Evolutionary conservation across 805 yeast species (phyloP).

Genomic region (Grigorovia humatica): DNA sequence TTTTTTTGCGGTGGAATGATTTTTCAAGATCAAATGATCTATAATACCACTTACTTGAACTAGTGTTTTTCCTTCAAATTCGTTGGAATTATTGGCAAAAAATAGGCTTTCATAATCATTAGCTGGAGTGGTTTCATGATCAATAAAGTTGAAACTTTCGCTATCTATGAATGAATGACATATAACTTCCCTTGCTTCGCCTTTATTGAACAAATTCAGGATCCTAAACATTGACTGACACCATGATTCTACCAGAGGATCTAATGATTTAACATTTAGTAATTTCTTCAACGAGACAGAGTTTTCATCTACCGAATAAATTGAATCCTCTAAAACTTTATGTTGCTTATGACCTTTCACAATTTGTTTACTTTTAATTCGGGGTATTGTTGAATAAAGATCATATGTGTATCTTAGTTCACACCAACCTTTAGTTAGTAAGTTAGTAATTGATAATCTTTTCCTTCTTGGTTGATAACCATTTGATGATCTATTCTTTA

Average conservation of each 20-base stretch:
- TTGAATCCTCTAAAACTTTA: slow-evolving; percentile 34
- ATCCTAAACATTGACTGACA: slow-evolving; percentile 35
- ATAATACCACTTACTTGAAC: slow-evolving; percentile 55
- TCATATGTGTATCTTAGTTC: slow-evolving; percentile 49
- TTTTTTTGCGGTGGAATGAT: neutral
- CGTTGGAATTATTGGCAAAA: slow-evolving; percentile 2
- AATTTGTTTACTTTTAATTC: slow-evolving; percentile 33
- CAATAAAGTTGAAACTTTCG: slow-evolving; percentile 22
- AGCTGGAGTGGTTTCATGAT: neutral
- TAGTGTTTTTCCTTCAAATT: slow-evolving; percentile 14
- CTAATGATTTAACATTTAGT: slow-evolving; percentile 10
- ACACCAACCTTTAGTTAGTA: slow-evolving; percentile 57
- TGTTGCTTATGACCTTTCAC: slow-evolving; percentile 40
- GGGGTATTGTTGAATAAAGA: slow-evolving; percentile 36
- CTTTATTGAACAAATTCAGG: slow-evolving; percentile 32
- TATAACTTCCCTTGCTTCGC: slow-evolving; percentile 50
- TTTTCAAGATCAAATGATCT: slow-evolving; percentile 36
- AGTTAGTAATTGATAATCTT: slow-evolving; percentile 40
- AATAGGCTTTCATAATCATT: neutral
- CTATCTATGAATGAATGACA: slow-evolving; percentile 36
- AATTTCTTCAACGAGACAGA: slow-evolving; percentile 10
- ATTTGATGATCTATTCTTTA: slow-evolving; percentile 2
- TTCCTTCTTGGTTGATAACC: neutral
- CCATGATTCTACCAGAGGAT: slow-evolving; percentile 29
- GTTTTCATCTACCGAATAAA: slow-evolving; percentile 31